Conservation (phyloP, 306 rosid genomes). For the Echinosophora koreensis region DNA sequence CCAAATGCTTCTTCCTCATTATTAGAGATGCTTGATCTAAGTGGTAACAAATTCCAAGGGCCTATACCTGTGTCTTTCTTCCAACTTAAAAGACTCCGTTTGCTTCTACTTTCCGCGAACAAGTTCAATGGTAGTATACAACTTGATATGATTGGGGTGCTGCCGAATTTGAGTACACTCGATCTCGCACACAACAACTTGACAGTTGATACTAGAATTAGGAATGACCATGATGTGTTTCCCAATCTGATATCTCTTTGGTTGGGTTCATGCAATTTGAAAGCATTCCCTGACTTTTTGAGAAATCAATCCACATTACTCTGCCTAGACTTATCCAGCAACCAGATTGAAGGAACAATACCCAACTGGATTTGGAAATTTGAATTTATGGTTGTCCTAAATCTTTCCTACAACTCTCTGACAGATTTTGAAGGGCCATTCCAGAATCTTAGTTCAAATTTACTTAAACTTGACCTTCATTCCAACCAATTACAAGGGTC, state of each 20-base stretch:
- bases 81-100: background rate
- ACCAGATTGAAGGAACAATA: slow-evolving; percentile 5
- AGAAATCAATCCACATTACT: background rate
- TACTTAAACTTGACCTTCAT: too few relatives aligned
- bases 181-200: slow-evolving; percentile 19
- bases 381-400: too few relatives aligned
- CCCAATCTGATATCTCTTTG: slow-evolving; percentile 1
- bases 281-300: slow-evolving; percentile 5
- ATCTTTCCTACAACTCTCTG: too few relatives aligned
- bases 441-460: too few relatives aligned
- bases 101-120: slow-evolving; percentile 28
- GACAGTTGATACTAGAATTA: background rate
- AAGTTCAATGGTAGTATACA: slow-evolving; percentile 45
- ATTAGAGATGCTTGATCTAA: background rate
- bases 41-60: too few relatives aligned
- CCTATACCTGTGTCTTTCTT: background rate
- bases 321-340: background rate
- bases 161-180: background rate
- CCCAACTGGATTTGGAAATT: too few relatives aligned
- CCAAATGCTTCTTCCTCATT: background rate
- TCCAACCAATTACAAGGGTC: slow-evolving; percentile 23
- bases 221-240: background rate
- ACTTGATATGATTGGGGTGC: background rate
- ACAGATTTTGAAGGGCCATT: too few relatives aligned
- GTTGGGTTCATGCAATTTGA: slow-evolving; percentile 28